A percentile compares a stretch with the other conserved stretches of the same genome.
phyloP scores from a whole-genome alignment of 2,329 filamentous ascomycete genomes.

The Aureobasidium melanogenum region DNA sequence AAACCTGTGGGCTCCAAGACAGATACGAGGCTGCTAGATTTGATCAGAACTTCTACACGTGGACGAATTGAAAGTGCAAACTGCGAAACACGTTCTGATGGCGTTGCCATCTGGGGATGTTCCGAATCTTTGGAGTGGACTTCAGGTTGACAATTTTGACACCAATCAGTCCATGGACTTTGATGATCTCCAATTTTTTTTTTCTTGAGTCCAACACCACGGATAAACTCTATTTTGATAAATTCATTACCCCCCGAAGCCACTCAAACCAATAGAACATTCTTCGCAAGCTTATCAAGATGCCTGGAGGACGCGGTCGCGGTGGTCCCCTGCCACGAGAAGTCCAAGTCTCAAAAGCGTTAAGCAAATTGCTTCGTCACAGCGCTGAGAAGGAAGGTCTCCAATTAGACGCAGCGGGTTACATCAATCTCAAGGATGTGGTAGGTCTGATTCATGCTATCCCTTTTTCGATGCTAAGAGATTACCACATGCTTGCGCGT shows the following conservation, averaged over 20 bases:
- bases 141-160: background rate
- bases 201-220: no score
- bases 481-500: background rate
- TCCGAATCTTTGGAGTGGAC: background rate
- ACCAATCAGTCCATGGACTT: background rate
- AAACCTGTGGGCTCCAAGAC: no score
- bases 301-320: conserved; percentile 21
- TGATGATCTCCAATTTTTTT: background rate
- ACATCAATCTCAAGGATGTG: conserved; percentile 50
- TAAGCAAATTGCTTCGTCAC: conserved; percentile 51
- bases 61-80: background rate
- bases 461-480: no score
- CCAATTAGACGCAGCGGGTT: conserved; percentile 50
- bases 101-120: background rate
- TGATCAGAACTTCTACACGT: background rate
- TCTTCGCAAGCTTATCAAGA: background rate
- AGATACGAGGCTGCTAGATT: background rate
- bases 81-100: background rate
- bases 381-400: conserved; percentile 53
- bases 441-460: conserved; percentile 30
- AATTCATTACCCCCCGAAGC: no score
- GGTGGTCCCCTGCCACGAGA: conserved; percentile 31
- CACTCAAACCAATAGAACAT: background rate
- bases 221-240: no score
- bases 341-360: conserved; percentile 39